A percentile compares a stretch with the other conserved stretches of the same genome.
These are phyloP conservation scores for Talaromyces sp. DNA, from an alignment of 2,329 filamentous ascomycete genomes.

Conservation along the genomic window DNA sequence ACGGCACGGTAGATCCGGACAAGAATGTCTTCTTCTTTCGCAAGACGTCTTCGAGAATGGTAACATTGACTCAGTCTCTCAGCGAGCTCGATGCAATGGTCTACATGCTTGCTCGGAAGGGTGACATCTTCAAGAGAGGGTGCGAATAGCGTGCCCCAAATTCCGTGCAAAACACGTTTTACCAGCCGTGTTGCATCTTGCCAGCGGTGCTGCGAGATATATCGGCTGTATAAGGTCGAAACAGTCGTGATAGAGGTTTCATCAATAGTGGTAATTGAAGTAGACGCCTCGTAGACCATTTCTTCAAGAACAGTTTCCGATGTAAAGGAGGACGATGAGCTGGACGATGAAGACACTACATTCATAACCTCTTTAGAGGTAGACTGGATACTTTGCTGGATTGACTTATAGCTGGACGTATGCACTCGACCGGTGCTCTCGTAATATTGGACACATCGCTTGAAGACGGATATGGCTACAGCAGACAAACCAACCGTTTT, in stretches of 20 bases:
- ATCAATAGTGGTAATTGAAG: constrained; percentile 36
- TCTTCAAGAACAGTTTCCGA: constrained; percentile 43
- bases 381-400: constrained; percentile 41
- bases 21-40: constrained; percentile 35
- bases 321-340: constrained; percentile 30
- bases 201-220: constrained; percentile 46
- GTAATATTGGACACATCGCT: constrained; percentile 34
- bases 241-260: constrained; percentile 38
- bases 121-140: constrained; percentile 42
- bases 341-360: constrained; percentile 19
- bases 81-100: constrained; percentile 46
- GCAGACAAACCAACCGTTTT: constrained; percentile 42
- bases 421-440: constrained; percentile 33
- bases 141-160: constrained; percentile 46
- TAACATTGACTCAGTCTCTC: constrained; percentile 46
- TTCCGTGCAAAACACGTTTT: constrained; percentile 40
- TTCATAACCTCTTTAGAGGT: constrained; percentile 42
- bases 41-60: constrained; percentile 28
- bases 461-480: constrained; percentile 46
- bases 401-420: constrained; percentile 34
- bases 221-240: constrained; percentile 36
- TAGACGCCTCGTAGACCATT: constrained; percentile 41
- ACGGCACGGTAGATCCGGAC: constrained; percentile 32
- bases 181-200: constrained; percentile 45
- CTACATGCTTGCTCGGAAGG: constrained; percentile 38